Conservation (phyloP, 2,329 filamentous ascomycete genomes). For the Diplodia seriata region DNA sequence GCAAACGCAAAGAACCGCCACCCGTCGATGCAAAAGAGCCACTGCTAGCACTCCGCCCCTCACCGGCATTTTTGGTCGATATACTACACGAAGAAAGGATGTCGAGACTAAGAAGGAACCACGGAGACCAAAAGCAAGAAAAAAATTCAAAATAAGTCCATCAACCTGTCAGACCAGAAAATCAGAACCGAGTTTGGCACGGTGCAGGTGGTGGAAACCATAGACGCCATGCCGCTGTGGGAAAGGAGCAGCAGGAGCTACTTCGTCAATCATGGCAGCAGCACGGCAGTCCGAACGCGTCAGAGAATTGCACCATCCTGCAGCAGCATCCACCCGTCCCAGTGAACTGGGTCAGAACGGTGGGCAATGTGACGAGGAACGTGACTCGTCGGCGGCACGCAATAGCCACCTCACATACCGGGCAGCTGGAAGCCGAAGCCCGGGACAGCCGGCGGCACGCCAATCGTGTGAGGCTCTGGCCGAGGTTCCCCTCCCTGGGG, state of each 20-base stretch:
- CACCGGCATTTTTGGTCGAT: slow-evolving; percentile 14
- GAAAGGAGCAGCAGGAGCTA: not conserved
- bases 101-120: not conserved
- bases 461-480: slow-evolving; percentile 52
- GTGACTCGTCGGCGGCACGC: slow-evolving; percentile 1
- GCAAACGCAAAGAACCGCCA: not conserved
- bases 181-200: not conserved
- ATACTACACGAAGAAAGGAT: slow-evolving; percentile 20
- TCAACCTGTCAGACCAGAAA: slow-evolving; percentile 3
- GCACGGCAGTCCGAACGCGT: not conserved
- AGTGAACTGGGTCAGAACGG: not conserved
- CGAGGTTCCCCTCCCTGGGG: slow-evolving; percentile 41
- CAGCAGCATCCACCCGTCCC: not conserved
- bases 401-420: slow-evolving; percentile 34
- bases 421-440: slow-evolving; percentile 61
- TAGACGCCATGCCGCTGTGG: slow-evolving; percentile 1
- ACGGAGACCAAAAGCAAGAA: not conserved
- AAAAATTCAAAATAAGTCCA: not conserved
- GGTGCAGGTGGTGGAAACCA: not conserved
- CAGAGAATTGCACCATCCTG: not conserved
- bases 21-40: not conserved
- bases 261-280: not conserved
- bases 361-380: not conserved
- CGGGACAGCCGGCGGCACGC: slow-evolving; percentile 61
- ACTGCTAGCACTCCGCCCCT: slow-evolving; percentile 2